These are phyloP conservation scores for Cyclanthera cordifolia DNA, from an alignment of 306 rosid species.

Conservation along the genomic window DNA sequence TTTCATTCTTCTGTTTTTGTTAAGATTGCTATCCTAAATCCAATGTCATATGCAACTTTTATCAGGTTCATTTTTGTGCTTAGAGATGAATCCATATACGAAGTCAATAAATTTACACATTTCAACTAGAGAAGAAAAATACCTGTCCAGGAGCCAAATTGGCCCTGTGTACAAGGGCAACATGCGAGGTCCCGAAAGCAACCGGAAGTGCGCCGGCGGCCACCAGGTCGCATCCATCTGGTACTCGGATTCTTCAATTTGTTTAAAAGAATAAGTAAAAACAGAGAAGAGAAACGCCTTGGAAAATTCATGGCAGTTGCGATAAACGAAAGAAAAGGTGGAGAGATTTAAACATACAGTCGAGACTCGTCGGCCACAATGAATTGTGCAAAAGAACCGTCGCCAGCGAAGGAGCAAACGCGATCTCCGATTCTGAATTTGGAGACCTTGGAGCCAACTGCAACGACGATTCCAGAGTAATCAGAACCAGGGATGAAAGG, in stretches of 20 bases:
- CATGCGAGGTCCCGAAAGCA: conserved; percentile 88
- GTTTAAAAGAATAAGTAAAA: not conserved
- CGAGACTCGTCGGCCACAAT: conserved; percentile 49
- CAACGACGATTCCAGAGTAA: conserved; percentile 67
- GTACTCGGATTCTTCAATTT: conserved; percentile 55
- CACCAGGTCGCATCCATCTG: conserved; percentile 77
- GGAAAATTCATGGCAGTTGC: not conserved
- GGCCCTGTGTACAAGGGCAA: conserved; percentile 80
- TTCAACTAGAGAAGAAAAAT: not conserved
- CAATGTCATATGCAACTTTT: not conserved
- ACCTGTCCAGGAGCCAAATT: conserved; percentile 64
- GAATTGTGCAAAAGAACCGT: conserved; percentile 70
- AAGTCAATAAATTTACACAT: not conserved
- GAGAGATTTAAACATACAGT: conserved; percentile 34
- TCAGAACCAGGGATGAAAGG: conserved; percentile 88
- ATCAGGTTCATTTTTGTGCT: not conserved
- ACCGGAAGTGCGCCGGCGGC: conserved; percentile 83
- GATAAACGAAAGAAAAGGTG: not conserved
- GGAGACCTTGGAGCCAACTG: conserved; percentile 58
- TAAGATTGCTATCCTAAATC: not conserved
- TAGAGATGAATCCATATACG: not conserved
- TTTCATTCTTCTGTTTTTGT: not conserved
- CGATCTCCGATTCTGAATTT: conserved; percentile 52
- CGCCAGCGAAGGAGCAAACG: conserved; percentile 54
- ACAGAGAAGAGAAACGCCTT: not conserved